Evolutionary conservation across 768 basidiomycete species (phyloP).

Genomic region (Fibroporia radiculosa): DNA sequence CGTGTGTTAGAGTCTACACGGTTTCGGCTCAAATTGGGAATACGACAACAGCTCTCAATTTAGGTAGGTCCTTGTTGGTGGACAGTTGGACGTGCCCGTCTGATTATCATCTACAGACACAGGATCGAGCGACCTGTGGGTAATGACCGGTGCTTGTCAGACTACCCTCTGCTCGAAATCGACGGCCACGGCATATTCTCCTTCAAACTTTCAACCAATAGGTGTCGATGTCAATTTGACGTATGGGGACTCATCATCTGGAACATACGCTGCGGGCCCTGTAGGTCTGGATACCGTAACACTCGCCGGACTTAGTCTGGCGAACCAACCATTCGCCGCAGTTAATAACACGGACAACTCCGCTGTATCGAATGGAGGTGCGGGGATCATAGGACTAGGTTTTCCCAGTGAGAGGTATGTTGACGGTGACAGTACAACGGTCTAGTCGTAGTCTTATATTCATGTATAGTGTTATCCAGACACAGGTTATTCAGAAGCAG

Average conservation of each 20-base stretch:
- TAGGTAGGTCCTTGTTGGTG: constrained; percentile 37
- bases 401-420: constrained; percentile 66
- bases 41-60: constrained; percentile 44
- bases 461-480: constrained; percentile 17
- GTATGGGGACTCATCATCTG: constrained; percentile 68
- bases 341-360: constrained; percentile 68
- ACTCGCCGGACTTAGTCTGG: constrained; percentile 44
- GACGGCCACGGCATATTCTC: constrained; percentile 39
- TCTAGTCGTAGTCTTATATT: not conserved
- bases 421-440: not conserved
- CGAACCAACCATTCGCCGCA: constrained; percentile 54
- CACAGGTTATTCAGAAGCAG: constrained; percentile 15
- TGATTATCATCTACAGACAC: constrained; percentile 44
- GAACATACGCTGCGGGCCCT: constrained; percentile 58
- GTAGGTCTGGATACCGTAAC: constrained; percentile 55
- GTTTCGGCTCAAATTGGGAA: constrained; percentile 53
- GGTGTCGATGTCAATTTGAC: constrained; percentile 39
- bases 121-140: constrained; percentile 76
- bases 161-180: constrained; percentile 29
- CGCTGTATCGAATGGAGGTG: constrained; percentile 45
- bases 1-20: constrained; percentile 48
- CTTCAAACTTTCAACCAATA: constrained; percentile 36
- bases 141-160: constrained; percentile 51
- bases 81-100: not conserved
- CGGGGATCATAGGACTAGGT: constrained; percentile 73